These are phyloP conservation scores for Erodium maritimum DNA, from an alignment of 345 rosid genomes.

Conservation along the genomic window DNA sequence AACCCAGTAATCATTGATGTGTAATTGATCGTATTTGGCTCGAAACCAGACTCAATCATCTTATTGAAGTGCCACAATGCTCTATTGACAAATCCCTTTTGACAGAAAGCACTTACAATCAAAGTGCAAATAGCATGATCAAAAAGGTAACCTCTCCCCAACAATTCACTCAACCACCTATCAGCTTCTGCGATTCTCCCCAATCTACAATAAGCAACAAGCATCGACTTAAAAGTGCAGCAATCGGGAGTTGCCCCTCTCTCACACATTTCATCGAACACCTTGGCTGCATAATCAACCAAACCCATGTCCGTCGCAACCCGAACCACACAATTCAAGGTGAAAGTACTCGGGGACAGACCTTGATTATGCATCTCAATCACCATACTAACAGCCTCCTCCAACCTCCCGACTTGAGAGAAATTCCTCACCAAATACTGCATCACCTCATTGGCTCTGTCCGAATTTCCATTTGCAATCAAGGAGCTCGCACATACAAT, in stretches of 20 bases:
- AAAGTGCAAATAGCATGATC: constrained; percentile 70
- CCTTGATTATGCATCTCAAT: constrained; percentile 74
- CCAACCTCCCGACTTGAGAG: constrained; percentile 56
- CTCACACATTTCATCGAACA: constrained; percentile 67
- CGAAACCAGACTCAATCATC: constrained; percentile 49
- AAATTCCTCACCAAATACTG: constrained; percentile 59
- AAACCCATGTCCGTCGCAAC: constrained; percentile 35
- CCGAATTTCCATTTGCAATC: constrained; percentile 44
- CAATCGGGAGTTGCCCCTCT: constrained; percentile 57
- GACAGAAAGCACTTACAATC: constrained; percentile 38
- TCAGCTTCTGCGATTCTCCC: constrained; percentile 55
- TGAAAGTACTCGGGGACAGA: constrained; percentile 23
- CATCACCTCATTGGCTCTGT: constrained; percentile 59
- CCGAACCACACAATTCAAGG: constrained; percentile 38
- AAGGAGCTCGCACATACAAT: constrained; percentile 50
- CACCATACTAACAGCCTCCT: constrained; percentile 58
- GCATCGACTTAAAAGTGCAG: constrained; percentile 49
- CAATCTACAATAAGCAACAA: constrained; percentile 39
- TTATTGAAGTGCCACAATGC: constrained; percentile 58
- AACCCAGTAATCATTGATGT: constrained; percentile 66
- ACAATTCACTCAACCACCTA: constrained; percentile 60
- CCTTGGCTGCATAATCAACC: constrained; percentile 43
- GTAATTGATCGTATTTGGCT: constrained; percentile 67
- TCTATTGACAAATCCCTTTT: constrained; percentile 46
- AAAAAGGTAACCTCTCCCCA: constrained; percentile 43